Evolutionary conservation across 2,329 filamentous ascomycete species (phyloP), one percentile per base, ranked within the genome.

Genomic region (Clarireedia sp.): DNA sequence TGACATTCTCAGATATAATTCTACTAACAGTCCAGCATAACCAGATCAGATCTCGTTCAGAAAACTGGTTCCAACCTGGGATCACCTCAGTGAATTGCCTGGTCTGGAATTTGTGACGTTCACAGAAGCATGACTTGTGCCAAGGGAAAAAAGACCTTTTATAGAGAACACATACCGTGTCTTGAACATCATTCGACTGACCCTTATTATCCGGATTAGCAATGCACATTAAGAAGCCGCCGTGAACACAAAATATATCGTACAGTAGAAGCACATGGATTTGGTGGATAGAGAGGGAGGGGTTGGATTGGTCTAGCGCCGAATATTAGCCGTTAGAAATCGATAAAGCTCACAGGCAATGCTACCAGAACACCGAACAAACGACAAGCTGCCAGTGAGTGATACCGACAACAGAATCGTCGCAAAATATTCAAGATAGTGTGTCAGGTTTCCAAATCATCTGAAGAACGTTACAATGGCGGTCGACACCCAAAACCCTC

Each of bases 401-500:
- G 9, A 10, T 12, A 26, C 10, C 44, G 16, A 29, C 23, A 54
- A 48, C 33, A n/a, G 14, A 23, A 12, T 19, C 5, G 17, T 36
- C 44, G 48, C 3, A 54, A 5, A 44, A 55, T 16, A 49, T 5
- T 12, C 16, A 36, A 7, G 1, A 43, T 7, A 17, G 19, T 16
- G 5, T 37, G 33, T 12, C 38, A 36, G 41, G 16, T 9, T 50
- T 16, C 2, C 5, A 14, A 12, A 16, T 16, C 16, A 19, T 19
- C 48, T 55, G 19, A 29, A 19, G 5, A 33, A 19, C 2, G 10
- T 51, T 40, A 72, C 48, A 52, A 85, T 84, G 79, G 75, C 75
- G 56, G 71, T 74, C 58, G 60, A 69, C 10, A 40, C 47, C 33
- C 40, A 57, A 24, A 85, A 83, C 63, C 74, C 82, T 52, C 77